Conservation (phyloP, 306 rosid genomes). For the Glycyrrhiza uralensis region DNA sequence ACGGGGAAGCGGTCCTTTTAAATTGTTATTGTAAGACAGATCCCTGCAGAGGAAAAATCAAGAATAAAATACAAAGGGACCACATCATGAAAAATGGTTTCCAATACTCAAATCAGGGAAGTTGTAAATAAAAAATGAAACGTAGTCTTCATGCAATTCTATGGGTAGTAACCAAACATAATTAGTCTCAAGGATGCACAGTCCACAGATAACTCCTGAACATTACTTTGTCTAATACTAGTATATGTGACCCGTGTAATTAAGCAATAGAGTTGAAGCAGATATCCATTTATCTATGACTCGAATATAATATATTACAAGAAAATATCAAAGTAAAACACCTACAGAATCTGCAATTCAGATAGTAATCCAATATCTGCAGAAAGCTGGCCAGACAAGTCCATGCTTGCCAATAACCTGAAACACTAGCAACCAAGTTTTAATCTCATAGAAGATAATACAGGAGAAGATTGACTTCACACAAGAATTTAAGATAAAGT, state of each 20-base stretch:
- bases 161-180: neutral
- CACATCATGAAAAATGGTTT: neutral
- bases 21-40: constrained; percentile 51
- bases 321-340: constrained; percentile 5
- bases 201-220: neutral
- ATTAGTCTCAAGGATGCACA: neutral
- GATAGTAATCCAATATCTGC: constrained; percentile 46
- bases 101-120: neutral
- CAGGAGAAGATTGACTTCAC: constrained; percentile 15
- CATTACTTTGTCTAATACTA: too few species aligned
- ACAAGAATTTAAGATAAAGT: constrained; percentile 18
- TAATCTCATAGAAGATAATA: constrained; percentile 2
- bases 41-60: constrained; percentile 43
- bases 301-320: neutral
- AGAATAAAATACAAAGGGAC: constrained; percentile 9
- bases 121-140: neutral
- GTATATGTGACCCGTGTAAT: too few species aligned
- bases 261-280: neutral
- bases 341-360: constrained; percentile 50
- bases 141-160: neutral
- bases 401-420: constrained; percentile 49
- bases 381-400: constrained; percentile 49
- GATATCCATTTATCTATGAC: neutral
- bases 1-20: constrained; percentile 46
- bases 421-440: constrained; percentile 7